Evolutionary conservation across 345 rosid genomes (phyloP), one percentile per base, ranked within the genome.

Genomic region (Erucastrum elatum): DNA sequence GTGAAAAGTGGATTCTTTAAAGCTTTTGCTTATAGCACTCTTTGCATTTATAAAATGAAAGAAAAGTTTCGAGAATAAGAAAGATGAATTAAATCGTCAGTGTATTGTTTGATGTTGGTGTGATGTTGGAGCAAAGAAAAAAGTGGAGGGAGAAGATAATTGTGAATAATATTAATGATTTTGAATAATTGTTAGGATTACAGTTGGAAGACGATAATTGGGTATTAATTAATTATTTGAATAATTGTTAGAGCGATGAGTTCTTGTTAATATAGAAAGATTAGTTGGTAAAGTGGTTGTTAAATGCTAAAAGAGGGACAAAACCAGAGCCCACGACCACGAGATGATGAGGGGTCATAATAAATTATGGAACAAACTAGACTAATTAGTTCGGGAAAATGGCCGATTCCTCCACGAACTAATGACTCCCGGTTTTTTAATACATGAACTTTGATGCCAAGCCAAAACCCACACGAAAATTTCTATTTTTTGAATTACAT

Each of bases 91-190:
- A 66, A 11, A 46, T 60, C 69, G 44, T n/a, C 53, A 66, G 35
- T 79, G 70, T 51, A 34, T 67, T 60, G 77, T 64, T 53, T 44
- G 77, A 49, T 74, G 77, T 72, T 79, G 77, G 60, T 79, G 82
- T 73, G 74, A 72, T 79, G 73, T 78, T 73, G 78, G 74, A 46
- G 74, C 26, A 60, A 72, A 67, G 74, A 66, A 72, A 78, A 59
- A 67, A 59, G 26, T 5, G 26, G 34, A 8, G 26, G 33, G 34
- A 44, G 44, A 21, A 68, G 6, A 73, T 66, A 34, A 79, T 68
- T 79, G 75, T 62, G 66, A 67, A 34, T 46, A 15, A 15, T 60
- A 68, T 79, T 61, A 79, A 74, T 68, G 74, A 29, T 46, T 62
- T 73, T 58, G 74, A 79, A 72, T 72, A 17, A 79, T 73, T 73